Evolutionary conservation across 2,329 filamentous ascomycete genomes (phyloP), one percentile per base, ranked within the genome.

Genomic region (Aspergillus clavatus): DNA sequence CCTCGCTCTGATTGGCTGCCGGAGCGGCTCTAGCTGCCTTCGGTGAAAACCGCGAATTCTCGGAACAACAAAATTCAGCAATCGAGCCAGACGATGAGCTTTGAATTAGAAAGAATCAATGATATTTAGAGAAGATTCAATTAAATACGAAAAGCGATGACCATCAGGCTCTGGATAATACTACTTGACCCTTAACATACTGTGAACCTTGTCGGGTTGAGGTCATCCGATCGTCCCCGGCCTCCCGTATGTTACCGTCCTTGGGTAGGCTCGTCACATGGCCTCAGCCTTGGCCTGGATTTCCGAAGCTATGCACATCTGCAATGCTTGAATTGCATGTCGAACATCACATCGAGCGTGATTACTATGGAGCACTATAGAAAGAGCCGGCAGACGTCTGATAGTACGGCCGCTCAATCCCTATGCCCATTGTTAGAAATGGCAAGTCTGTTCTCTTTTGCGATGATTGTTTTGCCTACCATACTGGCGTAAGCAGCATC

Each of bases 371-470:
- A 69, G 62, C 0, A 70, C 68, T 23, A 74, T 50, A 4, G 70
- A 67, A 14, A 72, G 46, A 5, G 67, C 63, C 1, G 72, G 71
- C 12, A 74, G 50, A 21, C 70, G 60, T 19, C 69, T 60, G 21
- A 75, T 56, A 1, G 62, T 68, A 18, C 72, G 62, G 2, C 70
- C 72, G 48, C 71, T 74, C 4, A 72, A 55, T 10, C 65, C 68
- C 54, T 66, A 21, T 18, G 28, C 16, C 3, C 18, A 19, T 40
- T 22, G 41, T 42, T 10, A 47, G 40, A 22, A 47, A 19, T 26
- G 12, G 55, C 29, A 2, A 56, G 48, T 16, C 51, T 45, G 33
- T 22, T 14, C 21, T 24, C 28, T 23, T 22, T 18, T 35, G 22
- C 4, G 23, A n/a, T 7, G 23, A 7, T 18, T 16, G 53, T 35